Conservation (phyloP, 2,329 filamentous ascomycete genomes). For the Hypoxylon sp. region DNA sequence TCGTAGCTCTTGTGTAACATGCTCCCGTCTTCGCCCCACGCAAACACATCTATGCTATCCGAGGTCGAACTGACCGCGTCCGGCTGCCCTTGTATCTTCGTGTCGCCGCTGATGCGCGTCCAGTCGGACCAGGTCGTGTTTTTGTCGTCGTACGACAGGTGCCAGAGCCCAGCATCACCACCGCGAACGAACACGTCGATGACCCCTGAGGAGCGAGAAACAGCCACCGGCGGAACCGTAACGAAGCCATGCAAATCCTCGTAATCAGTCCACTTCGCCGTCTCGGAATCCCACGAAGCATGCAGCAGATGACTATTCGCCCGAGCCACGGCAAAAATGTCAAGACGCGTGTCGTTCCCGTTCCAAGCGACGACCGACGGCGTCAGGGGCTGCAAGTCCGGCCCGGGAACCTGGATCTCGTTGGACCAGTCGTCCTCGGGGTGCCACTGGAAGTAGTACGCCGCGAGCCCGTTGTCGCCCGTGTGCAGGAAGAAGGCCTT, state of each 20-base stretch:
- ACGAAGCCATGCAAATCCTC: conserved; percentile 18
- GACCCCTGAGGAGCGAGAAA: conserved; percentile 12
- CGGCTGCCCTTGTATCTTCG: conserved; percentile 14
- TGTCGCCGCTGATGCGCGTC: conserved; percentile 10
- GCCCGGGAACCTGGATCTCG: conserved; percentile 1
- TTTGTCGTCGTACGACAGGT: conserved; percentile 13
- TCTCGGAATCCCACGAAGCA: conserved; percentile 12
- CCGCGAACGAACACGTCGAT: conserved; percentile 19
- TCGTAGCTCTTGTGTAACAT: conserved; percentile 17
- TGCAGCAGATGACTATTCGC: conserved; percentile 16
- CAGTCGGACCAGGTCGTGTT: conserved; percentile 9
- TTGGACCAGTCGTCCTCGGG: conserved; percentile 3
- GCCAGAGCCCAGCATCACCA: conserved; percentile 13
- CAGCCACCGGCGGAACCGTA: conserved; percentile 10
- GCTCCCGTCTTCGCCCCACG: conserved; percentile 8
- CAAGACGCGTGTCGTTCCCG: conserved; percentile 6
- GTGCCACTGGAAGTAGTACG: conserved; percentile 13
- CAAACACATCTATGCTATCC: conserved; percentile 18
- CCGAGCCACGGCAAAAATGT: conserved; percentile 15
- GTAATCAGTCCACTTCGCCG: conserved; percentile 10
- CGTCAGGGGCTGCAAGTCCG: conserved; percentile 12
- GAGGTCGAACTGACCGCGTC: conserved; percentile 9
- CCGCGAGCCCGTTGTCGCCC: conserved; percentile 1
- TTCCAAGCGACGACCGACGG: conserved; percentile 17
- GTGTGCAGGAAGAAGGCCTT: conserved; percentile 12